These are phyloP conservation scores for Pyrenula massariospora DNA, from an alignment of 495 filamentous ascomycete genomes.

Conservation along the genomic window DNA sequence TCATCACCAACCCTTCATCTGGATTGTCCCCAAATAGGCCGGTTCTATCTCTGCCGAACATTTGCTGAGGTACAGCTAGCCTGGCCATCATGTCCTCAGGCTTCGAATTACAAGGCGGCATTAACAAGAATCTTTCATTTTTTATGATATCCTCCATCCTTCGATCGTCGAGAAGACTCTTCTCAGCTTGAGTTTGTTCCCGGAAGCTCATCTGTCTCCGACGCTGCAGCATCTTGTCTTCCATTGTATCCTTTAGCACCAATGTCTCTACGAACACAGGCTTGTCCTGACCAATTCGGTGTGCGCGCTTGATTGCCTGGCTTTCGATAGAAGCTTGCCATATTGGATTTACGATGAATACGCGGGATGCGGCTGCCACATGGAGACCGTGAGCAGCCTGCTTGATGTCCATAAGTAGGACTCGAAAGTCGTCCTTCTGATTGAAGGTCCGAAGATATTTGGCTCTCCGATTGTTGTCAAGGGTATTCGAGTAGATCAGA, in stretches of 20 bases:
- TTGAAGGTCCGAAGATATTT: conserved; percentile 73
- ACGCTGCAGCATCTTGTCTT: conserved; percentile 71
- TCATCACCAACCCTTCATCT: background rate
- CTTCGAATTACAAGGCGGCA: conserved; percentile 16
- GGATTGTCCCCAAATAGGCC: background rate
- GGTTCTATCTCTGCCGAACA: background rate
- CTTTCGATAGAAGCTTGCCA: conserved; percentile 78
- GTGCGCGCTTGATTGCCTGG: conserved; percentile 84
- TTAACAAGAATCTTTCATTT: conserved; percentile 52
- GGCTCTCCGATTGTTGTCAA: conserved; percentile 46
- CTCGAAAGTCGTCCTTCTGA: conserved; percentile 45
- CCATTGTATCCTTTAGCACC: conserved; percentile 67
- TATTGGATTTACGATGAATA: conserved; percentile 88
- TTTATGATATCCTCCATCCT: conserved; percentile 71
- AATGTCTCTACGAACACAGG: conserved; percentile 82
- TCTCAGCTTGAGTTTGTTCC: conserved; percentile 58
- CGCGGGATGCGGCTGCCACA: conserved; percentile 65
- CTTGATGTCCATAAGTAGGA: conserved; percentile 80
- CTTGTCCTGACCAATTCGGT: conserved; percentile 73
- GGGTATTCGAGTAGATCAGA: conserved; percentile 70
- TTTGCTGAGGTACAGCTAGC: background rate
- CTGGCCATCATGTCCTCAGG: background rate
- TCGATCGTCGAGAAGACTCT: conserved; percentile 59
- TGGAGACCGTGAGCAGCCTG: conserved; percentile 85
- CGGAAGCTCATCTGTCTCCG: conserved; percentile 64